Conservation (phyloP, 2,329 filamentous ascomycete genomes). For the Lachnellula cervina region DNA sequence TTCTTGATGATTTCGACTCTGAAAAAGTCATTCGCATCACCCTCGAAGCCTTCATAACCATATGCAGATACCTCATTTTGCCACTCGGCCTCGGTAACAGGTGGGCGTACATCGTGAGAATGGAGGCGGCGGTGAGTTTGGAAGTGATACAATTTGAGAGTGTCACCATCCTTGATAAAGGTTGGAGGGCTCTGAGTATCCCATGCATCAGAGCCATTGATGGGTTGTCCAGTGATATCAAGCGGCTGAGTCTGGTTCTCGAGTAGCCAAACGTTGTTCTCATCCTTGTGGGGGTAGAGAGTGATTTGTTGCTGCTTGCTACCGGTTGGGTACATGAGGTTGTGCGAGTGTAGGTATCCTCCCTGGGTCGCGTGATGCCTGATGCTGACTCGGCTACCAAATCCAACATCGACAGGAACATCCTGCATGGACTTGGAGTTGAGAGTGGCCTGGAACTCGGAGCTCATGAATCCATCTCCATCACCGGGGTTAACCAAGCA, state of each 20-base stretch:
- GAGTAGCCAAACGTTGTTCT: constrained; percentile 91
- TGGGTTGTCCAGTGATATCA: constrained; percentile 65
- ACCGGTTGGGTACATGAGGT: constrained; percentile 94
- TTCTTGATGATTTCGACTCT: constrained; percentile 90
- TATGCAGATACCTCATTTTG: constrained; percentile 96
- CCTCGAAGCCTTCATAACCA: constrained; percentile 92
- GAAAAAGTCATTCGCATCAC: constrained; percentile 96
- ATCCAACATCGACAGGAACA: constrained; percentile 84
- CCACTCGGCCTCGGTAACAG: constrained; percentile 85
- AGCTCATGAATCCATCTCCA: constrained; percentile 98
- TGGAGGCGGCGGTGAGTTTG: constrained; percentile 85
- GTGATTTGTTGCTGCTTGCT: constrained; percentile 99
- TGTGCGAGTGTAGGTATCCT: constrained; percentile 94
- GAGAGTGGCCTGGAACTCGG: constrained; percentile 94
- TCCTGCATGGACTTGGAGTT: constrained; percentile 97
- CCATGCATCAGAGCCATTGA: constrained; percentile 82
- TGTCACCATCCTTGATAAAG: constrained; percentile 72
- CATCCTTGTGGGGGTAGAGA: constrained; percentile 96
- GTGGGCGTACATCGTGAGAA: constrained; percentile 88
- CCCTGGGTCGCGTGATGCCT: constrained; percentile 97
- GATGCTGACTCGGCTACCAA: constrained; percentile 79
- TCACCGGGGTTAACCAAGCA: constrained; percentile 93
- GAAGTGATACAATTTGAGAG: constrained; percentile 78
- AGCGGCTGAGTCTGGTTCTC: constrained; percentile 96
- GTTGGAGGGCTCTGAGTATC: constrained; percentile 61